Evolutionary conservation across 2,329 filamentous ascomycete genomes (phyloP), one percentile per base, ranked within the genome.

Genomic region (Didymella arachidicola): DNA sequence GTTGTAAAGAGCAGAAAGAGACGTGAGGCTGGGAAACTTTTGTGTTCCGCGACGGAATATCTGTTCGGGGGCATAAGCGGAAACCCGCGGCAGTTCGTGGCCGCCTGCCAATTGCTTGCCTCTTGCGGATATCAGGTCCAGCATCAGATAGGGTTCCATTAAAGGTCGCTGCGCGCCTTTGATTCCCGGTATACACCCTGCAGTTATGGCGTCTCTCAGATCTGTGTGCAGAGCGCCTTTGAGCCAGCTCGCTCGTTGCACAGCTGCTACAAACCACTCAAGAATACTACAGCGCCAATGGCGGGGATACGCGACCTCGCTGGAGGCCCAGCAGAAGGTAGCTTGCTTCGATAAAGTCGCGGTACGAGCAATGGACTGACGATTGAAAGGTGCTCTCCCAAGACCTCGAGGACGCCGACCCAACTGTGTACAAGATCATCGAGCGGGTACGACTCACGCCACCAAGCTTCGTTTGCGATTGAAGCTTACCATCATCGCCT

Each of bases 361-460:
- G 7, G 22, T 8, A 1, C 11, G 48, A 25, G 22, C 34, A 19
- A 25, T 36, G 26, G 25, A 12, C 65, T 75, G 30, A 72, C 38
- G n/a, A 3, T 6, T 3, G 36, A 3, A 66, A 97, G 93, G 81
- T 97, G 54, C 88, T 99, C 53, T 86, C 90, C 45, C 85, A 90
- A 56, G 84, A 90, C 74, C 85, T 99, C 51, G 84, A 93, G 75
- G 86, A 95, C 71, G 92, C 92, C 65, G 95, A 98, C 77, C 92
- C 94, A 43, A 83, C 88, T 48, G 89, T 98, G 66, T 96, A 88
- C 77, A 87, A 91, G 52, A 97, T 98, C 71, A 87, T 98, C 68
- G 90, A 96, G 78, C 94, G 93, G 85, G 93, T 96, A 79, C 71
- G 78, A 58, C 48, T 49, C 57, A 50, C 36, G 39, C 52, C 56